Conservation (phyloP, 1,139 yeast genomes). For the Yamadazyma blattariae region DNA sequence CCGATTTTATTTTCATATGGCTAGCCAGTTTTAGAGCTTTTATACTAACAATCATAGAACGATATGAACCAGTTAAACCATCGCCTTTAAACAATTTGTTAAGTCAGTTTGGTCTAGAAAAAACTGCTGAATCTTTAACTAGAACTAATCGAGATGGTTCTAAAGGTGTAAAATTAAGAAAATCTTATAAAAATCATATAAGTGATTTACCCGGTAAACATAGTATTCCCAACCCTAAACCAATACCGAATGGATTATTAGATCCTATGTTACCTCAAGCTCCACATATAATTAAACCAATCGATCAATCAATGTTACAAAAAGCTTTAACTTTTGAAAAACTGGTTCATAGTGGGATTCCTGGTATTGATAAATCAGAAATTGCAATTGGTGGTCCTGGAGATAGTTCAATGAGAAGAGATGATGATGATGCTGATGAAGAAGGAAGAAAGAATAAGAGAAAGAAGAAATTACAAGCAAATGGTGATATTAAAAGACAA, state of each 20-base stretch:
- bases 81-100: conserved; percentile 72
- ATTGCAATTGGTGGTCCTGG: conserved; percentile 62
- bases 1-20: too few relatives aligned
- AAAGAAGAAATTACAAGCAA: conserved; percentile 33
- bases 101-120: conserved; percentile 61
- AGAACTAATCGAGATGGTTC: conserved; percentile 86
- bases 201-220: conserved; percentile 83
- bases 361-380: conserved; percentile 71
- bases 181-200: conserved; percentile 90
- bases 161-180: conserved; percentile 86
- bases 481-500: conserved; percentile 35
- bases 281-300: conserved; percentile 45
- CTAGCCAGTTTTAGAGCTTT: too few relatives aligned
- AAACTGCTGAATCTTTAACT: conserved; percentile 75
- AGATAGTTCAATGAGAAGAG: conserved; percentile 42
- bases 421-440: conserved; percentile 41
- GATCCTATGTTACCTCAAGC: conserved; percentile 43
- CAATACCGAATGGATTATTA: conserved; percentile 51
- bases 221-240: conserved; percentile 54
- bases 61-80: conserved; percentile 38
- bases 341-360: conserved; percentile 70
- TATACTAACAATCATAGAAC: conserved; percentile 11
- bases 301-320: conserved; percentile 49
- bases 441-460: conserved; percentile 31
- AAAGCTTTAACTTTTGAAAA: conserved; percentile 61